Evolutionary conservation across 1,139 yeast genomes (phyloP).

Genomic region (Pichia sp.): DNA sequence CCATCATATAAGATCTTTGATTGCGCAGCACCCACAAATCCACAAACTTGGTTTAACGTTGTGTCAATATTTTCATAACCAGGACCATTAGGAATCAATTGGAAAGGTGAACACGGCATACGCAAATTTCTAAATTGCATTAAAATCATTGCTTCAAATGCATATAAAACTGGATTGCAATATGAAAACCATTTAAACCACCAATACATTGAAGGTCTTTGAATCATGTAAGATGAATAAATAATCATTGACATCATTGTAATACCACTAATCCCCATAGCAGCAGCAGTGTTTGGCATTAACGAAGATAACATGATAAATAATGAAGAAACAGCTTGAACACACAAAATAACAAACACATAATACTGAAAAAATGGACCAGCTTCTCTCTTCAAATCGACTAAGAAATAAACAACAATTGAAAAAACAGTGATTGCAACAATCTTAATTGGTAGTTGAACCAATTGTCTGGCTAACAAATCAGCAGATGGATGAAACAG

Average conservation of each 20-base stretch:
- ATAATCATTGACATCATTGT: slow-evolving; percentile 39
- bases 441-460: slow-evolving; percentile 36
- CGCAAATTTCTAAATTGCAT: slow-evolving; percentile 49
- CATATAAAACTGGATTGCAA: slow-evolving; percentile 48
- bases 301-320: slow-evolving; percentile 46
- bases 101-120: slow-evolving; percentile 40
- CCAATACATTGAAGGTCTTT: slow-evolving; percentile 51
- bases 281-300: slow-evolving; percentile 40
- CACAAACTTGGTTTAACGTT: slow-evolving; percentile 41
- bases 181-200: slow-evolving; percentile 61
- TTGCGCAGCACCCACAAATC: slow-evolving; percentile 41
- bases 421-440: slow-evolving; percentile 33
- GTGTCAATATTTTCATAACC: slow-evolving; percentile 35
- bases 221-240: slow-evolving; percentile 53
- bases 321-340: slow-evolving; percentile 35
- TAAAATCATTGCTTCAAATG: slow-evolving; percentile 48
- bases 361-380: slow-evolving; percentile 39
- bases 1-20: slow-evolving; percentile 35
- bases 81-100: slow-evolving; percentile 45
- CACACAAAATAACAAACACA: slow-evolving; percentile 37
- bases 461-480: slow-evolving; percentile 36
- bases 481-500: slow-evolving; percentile 42
- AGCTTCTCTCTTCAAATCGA: slow-evolving; percentile 35
- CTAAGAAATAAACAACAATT: slow-evolving; percentile 36
- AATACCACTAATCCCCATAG: slow-evolving; percentile 47